These are phyloP conservation scores for Fusarium nanum DNA, from an alignment of 2,329 filamentous ascomycete genomes.

Conservation along the genomic window DNA sequence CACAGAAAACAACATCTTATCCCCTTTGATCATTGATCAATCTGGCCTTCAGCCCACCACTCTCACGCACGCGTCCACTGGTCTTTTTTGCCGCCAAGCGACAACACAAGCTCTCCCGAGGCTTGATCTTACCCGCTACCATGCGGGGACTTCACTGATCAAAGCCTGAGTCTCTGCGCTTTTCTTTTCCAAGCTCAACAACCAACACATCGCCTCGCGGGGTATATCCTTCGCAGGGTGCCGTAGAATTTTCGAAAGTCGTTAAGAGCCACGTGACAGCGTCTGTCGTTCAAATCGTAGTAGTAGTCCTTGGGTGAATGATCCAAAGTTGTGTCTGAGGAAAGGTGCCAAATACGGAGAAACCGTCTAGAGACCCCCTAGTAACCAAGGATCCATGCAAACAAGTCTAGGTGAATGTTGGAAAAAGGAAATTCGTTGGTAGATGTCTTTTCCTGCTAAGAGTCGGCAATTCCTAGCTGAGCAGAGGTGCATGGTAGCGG, in stretches of 20 bases:
- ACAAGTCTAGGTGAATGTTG: slow-evolving; percentile 48
- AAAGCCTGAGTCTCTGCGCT: slow-evolving; percentile 47
- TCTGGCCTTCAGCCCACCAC: slow-evolving; percentile 51
- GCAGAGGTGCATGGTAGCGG: background rate
- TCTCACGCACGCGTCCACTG: slow-evolving; percentile 49
- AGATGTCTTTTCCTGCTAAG: slow-evolving; percentile 39
- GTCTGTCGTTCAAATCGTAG: slow-evolving; percentile 52
- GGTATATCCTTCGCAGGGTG: slow-evolving; percentile 58
- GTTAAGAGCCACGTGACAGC: slow-evolving; percentile 54
- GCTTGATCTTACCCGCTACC: slow-evolving; percentile 38
- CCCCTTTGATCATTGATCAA: slow-evolving; percentile 44
- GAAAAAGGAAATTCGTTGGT: slow-evolving; percentile 46
- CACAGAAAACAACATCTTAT: slow-evolving; percentile 44
- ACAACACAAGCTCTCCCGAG: slow-evolving; percentile 45
- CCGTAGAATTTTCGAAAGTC: slow-evolving; percentile 51
- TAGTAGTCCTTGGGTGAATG: slow-evolving; percentile 50
- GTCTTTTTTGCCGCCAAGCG: slow-evolving; percentile 41
- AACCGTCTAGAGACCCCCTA: slow-evolving; percentile 43
- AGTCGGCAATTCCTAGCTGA: slow-evolving; percentile 8
- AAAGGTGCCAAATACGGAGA: slow-evolving; percentile 46
- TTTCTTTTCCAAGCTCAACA: slow-evolving; percentile 51
- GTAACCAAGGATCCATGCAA: slow-evolving; percentile 48
- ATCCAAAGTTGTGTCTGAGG: slow-evolving; percentile 50
- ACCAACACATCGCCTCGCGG: slow-evolving; percentile 54
- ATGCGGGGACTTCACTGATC: slow-evolving; percentile 36